Evolutionary conservation across 2,329 filamentous ascomycete genomes (phyloP), one percentile per base, ranked within the genome.

Genomic region (Ophiostoma piceae): DNA sequence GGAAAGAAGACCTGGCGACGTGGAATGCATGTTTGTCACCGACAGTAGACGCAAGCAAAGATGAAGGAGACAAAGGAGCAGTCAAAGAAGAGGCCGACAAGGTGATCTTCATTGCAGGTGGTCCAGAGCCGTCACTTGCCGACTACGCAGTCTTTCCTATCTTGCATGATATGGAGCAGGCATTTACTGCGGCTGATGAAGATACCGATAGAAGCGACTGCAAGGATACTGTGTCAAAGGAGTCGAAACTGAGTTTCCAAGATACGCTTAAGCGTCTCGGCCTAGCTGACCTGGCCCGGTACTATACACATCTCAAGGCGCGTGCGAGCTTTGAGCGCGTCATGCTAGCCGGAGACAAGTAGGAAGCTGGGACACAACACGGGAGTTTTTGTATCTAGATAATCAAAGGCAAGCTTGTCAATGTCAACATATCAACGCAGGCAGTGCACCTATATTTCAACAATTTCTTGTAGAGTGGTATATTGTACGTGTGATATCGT

Each of bases 111-210:
- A 80, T 87, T 26, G 82, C 82, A 0, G 84, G 82, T 0, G 70
- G 75, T 2, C 72, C 71, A 0, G 73, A 73, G 12, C 74, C 82
- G 0, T 79, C 79, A 1, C 74, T 88, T 1, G 82, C 82, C 0
- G 87, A 89, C 75, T 88, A 83, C 75, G 84, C 84, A 0, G 75
- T 87, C 3, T 87, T 84, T 83, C 85, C 87, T 0, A 79, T 86
- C 16, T 73, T 89, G 71, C 77, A 85, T 70, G 79, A 79, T 41
- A 78, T 87, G 26, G 75, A 80, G 9, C 72, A 76, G 16, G 76
- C 78, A 26, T 76, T 76, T 69, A 80, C 78, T 1, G 60, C 41
- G 16, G 8, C 35, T 16, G 11, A 12, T 32, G 7, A 26, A 32
- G 57, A 32, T 7, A 19, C 26, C 57, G 7, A 3, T 2, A 66